phyloP scores from a whole-genome alignment of 371 early-diverging fungal species.

The Umbelopsis sp. region DNA sequence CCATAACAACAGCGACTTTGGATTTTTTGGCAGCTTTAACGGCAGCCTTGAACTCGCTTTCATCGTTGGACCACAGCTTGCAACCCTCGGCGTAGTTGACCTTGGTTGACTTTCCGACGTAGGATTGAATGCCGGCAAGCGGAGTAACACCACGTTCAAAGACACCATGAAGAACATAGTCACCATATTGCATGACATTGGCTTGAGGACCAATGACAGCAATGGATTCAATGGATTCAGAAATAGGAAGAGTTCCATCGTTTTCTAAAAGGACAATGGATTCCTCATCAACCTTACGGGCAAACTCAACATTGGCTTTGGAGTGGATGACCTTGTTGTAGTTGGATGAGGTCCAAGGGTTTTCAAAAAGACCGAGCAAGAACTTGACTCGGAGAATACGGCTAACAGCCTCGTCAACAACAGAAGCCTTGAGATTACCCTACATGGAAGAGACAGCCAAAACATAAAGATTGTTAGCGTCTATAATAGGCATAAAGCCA shows the following conservation, averaged over 20 bases:
- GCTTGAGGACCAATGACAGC: slow-evolving; percentile 57
- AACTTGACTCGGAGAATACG: slow-evolving; percentile 30
- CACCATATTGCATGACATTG: slow-evolving; percentile 30
- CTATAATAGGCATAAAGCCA: background rate
- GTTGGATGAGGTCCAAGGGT: slow-evolving; percentile 25
- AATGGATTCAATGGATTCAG: slow-evolving; percentile 27
- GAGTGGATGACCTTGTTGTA: slow-evolving; percentile 30
- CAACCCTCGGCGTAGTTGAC: slow-evolving; percentile 34
- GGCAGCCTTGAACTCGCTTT: slow-evolving; percentile 36
- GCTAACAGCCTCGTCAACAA: slow-evolving; percentile 35
- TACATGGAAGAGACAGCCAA: slow-evolving; percentile 20
- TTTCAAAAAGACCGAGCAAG: slow-evolving; percentile 30
- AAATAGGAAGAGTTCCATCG: slow-evolving; percentile 36
- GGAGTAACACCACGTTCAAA: slow-evolving; percentile 37
- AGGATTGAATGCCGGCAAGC: slow-evolving; percentile 36
- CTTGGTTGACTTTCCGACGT: slow-evolving; percentile 30
- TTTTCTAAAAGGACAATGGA: slow-evolving; percentile 49
- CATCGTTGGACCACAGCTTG: slow-evolving; percentile 34
- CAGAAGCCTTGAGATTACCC: slow-evolving; percentile 39
- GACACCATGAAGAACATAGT: slow-evolving; percentile 24
- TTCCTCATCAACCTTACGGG: slow-evolving; percentile 28
- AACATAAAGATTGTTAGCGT: background rate
- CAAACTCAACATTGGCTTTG: slow-evolving; percentile 25
- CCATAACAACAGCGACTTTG: slow-evolving; percentile 55
- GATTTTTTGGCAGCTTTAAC: slow-evolving; percentile 34